These are phyloP conservation scores for Penicillium ochrochloron DNA, from an alignment of 495 filamentous ascomycete species.

Conservation along the genomic window DNA sequence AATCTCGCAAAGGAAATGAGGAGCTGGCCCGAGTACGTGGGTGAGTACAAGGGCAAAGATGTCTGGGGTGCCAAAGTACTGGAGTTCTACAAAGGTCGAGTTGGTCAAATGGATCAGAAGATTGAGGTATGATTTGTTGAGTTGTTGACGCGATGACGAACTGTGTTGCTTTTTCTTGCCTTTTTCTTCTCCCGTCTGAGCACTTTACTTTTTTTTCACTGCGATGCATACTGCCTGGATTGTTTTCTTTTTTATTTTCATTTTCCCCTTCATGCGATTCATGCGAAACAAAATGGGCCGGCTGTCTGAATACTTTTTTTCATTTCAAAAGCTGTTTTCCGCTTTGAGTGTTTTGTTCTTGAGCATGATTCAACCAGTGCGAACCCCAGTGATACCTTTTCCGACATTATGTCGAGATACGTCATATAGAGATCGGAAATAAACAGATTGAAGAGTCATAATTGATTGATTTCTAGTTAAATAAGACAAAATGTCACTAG, in stretches of 20 bases:
- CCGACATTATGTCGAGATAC: neutral
- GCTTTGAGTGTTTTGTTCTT: neutral
- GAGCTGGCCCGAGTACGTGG: conserved; percentile 58
- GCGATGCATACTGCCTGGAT: neutral
- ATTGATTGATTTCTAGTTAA: conserved; percentile 5
- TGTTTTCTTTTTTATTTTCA: conserved; percentile 14
- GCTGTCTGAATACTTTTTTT: conserved; percentile 37
- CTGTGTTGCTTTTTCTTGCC: conserved; percentile 12
- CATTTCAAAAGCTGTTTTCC: neutral
- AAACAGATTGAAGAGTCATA: neutral
- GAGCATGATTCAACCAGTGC: neutral
- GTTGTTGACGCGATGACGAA: conserved; percentile 6
- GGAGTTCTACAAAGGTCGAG: conserved; percentile 46
- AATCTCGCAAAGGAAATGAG: conserved; percentile 53
- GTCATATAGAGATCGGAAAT: conserved; percentile 1
- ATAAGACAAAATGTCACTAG: conserved; percentile 6
- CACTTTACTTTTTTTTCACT: conserved; percentile 24
- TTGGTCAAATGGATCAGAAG: conserved; percentile 22
- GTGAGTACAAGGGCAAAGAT: conserved; percentile 55
- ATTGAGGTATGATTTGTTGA: conserved; percentile 29
- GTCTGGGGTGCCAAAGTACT: conserved; percentile 54
- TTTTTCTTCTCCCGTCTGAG: conserved; percentile 22
- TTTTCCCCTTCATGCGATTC: conserved; percentile 7
- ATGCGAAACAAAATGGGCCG: conserved; percentile 36
- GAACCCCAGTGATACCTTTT: neutral